Percentiles rank a stretch among this genome's conserved stretches.
Evolutionary conservation across 1,284 basidiomycete genomes (phyloP).

Genomic region (Psilocybe mexicana): DNA sequence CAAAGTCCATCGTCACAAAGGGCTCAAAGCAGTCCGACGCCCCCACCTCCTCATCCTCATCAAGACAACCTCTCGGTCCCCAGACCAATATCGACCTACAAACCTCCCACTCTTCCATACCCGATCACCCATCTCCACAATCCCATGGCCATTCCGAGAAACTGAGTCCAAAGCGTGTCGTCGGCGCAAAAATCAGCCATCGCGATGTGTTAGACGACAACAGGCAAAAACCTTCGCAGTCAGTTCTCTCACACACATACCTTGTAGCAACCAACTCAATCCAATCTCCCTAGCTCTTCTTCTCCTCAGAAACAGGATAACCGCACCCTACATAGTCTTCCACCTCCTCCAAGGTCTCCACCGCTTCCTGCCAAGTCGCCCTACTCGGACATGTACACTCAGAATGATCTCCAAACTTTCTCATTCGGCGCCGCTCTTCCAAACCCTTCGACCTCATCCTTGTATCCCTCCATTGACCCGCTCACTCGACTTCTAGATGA

Average conservation of each 20-base stretch:
- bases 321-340: constrained; percentile 8
- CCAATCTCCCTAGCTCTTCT: constrained; percentile 5
- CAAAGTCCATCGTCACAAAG: constrained; percentile 19
- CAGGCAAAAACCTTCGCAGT: constrained; percentile 13
- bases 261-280: constrained; percentile 1
- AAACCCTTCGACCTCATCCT: constrained; percentile 21
- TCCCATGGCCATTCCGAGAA: neutral
- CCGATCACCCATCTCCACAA: constrained; percentile 4
- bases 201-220: constrained; percentile 17
- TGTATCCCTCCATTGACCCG: constrained; percentile 31
- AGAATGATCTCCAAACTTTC: constrained; percentile 36
- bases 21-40: constrained; percentile 7
- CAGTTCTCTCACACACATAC: constrained; percentile 2
- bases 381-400: constrained; percentile 30
- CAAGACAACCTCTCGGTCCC: constrained; percentile 15
- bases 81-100: constrained; percentile 15
- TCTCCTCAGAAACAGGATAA: constrained; percentile 10
- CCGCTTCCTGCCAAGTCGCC: constrained; percentile 16
- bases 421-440: constrained; percentile 39
- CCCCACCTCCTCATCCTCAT: constrained; percentile 17
- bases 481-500: constrained; percentile 32
- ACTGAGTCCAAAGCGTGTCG: constrained; percentile 9
- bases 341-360: constrained; percentile 16
- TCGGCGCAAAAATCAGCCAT: constrained; percentile 21
- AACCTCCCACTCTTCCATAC: constrained; percentile 5